A percentile compares a stretch with the other conserved stretches of the same genome.
phyloP scores from a whole-genome alignment of 2,329 filamentous ascomycete genomes.

The Beauveria medogensis region DNA sequence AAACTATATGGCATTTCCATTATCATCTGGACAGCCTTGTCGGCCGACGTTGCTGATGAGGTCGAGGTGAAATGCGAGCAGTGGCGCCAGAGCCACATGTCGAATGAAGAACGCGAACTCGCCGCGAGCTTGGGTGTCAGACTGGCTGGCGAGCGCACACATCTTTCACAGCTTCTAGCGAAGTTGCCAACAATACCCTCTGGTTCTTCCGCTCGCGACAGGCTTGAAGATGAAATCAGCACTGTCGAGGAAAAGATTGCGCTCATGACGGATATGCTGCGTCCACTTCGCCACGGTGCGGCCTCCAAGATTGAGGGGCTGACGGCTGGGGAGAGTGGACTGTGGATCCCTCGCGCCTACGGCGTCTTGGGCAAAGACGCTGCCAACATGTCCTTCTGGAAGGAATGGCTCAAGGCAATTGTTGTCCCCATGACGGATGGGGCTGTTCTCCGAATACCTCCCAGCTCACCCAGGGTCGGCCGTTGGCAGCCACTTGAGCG shows the following conservation, averaged over 20 bases:
- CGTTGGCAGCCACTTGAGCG: slow-evolving; percentile 94
- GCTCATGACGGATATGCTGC: slow-evolving; percentile 91
- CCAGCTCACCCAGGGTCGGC: slow-evolving; percentile 82
- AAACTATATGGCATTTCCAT: slow-evolving; percentile 88
- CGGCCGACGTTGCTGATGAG: slow-evolving; percentile 71
- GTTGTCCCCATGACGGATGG: slow-evolving; percentile 95
- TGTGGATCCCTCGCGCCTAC: slow-evolving; percentile 92
- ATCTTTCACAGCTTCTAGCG: slow-evolving; percentile 80
- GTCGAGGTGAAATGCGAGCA: slow-evolving; percentile 76
- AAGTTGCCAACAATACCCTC: slow-evolving; percentile 73
- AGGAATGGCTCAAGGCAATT: slow-evolving; percentile 92
- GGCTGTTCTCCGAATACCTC: slow-evolving; percentile 69
- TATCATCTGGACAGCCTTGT: slow-evolving; percentile 86
- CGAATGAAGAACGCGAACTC: slow-evolving; percentile 80
- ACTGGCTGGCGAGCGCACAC: slow-evolving; percentile 77
- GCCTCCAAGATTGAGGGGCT: slow-evolving; percentile 96
- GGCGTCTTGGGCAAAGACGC: slow-evolving; percentile 82
- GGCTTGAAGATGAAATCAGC: slow-evolving; percentile 88
- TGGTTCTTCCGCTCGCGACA: slow-evolving; percentile 72
- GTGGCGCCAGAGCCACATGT: slow-evolving; percentile 83
- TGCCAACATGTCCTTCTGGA: slow-evolving; percentile 87
- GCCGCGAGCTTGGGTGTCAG: slow-evolving; percentile 86
- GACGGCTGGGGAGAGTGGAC: slow-evolving; percentile 87
- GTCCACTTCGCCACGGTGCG: slow-evolving; percentile 85
- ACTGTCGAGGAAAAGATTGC: slow-evolving; percentile 94